Base-by-base conservation (phyloP, 257 asterid species). In the Penstemon barbatus region DNA sequence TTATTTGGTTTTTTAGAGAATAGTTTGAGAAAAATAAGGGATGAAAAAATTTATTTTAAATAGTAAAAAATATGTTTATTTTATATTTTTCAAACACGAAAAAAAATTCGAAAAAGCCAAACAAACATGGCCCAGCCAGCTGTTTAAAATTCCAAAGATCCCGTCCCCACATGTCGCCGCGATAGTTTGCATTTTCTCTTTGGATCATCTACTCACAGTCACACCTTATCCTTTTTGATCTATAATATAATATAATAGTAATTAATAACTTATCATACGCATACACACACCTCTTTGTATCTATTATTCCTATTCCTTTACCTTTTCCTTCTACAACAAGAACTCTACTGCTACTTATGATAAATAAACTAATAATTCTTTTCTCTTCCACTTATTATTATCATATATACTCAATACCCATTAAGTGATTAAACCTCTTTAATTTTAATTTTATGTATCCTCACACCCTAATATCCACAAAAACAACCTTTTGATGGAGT, bases 401-500 rank as follows among this genome's bases (percentile, higher is more conserved):
- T 13, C 66, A 15, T 15, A 0, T 15, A 15, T 61, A 12, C 46
- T 61, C 51, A 61, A 11, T n/a, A 18, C 41, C 52, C 8, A 6
- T 61, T 43, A 19, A 13, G 18, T 42, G 33, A 46, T 46, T 6
- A 6, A 19, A 44, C 68, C 69, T 5, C 54, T 15, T 11, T 49
- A 48, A 58, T 19, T 18, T n/a, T 7, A 56, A 63, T 2, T 36
- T n/a, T n/a, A n/a, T n/a, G n/a, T 66, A 55, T 42, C 72, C 82
- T 80, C 87, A 86, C 33, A 25, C 33, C 33, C 33, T 1, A 25
- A 25, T 25, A 25, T 25, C 33, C 43, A 37, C 37, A 36, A 25
- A 43, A 13, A 57, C 63, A 3, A 41, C 61, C 7, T 9, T n/a
- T 56, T 56, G 0, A 91, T 91, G 96, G 96, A 86, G 83, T 84